Base-by-base conservation (phyloP, 2,329 filamentous ascomycete species). In the Cladophialophora yegresii region DNA sequence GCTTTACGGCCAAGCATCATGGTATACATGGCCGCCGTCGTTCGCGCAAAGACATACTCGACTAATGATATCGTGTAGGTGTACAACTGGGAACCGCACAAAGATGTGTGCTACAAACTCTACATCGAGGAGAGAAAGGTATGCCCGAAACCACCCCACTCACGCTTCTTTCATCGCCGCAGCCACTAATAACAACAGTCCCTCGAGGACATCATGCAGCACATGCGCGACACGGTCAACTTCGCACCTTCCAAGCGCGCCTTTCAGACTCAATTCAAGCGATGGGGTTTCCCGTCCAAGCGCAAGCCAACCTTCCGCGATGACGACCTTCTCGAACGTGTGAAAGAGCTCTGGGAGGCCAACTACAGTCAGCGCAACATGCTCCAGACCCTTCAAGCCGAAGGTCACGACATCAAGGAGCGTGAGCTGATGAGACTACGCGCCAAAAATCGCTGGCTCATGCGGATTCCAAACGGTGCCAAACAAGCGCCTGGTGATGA, bases 231-330 rank as follows among this genome's bases (percentile, higher is more conserved):
- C 62, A 80, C 82, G 64, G 81, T 89, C 78, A 82, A 85, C 66
- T 92, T 92, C 76, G 81, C 85, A 32, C 89, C 90, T 23, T 90
- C 90, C 75, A 91, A 91, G 79, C 87, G 90, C 65, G 87, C 88
- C 50, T 91, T 89, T 67, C 89, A 92, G 75, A 86, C 83, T 3
- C 89, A 92, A 70, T 91, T 92, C 77, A 89, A 87, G 73, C 82
- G 86, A 74, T 95, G 91, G 91, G 84, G 86, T 7, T 93, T 95
- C 70, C 90, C 90, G 13, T 85, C 83, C 63, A 91, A 91, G 74
- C 87, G 90, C 70, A 87, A 88, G 65, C 87, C 87, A 0, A 87
- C 87, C 1, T 85, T 92, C 73, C 89, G 89, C 72, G 89, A 92
- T 73, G 80, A 82, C 13, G 80, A 80, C 26, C 83, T 93, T 7